Base-by-base conservation (phyloP, 495 filamentous ascomycete genomes). In the Podospora comata region DNA sequence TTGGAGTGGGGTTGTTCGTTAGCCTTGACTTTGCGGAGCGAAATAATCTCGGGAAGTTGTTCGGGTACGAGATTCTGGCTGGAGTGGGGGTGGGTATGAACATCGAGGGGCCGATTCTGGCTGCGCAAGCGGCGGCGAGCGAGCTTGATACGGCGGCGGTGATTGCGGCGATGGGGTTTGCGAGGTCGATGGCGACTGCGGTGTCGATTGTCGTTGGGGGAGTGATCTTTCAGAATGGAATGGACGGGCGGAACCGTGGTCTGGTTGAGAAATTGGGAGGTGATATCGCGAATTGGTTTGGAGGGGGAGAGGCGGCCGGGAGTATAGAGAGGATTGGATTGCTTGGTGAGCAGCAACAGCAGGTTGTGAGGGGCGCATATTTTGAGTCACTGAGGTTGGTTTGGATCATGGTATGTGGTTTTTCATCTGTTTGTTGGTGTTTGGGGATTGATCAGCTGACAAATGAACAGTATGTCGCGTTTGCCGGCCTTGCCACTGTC, bases 151-250 rank as follows among this genome's bases (percentile, higher is more conserved):
- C 88, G 5, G 92, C 88, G 0, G 86, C 89, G 1, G 90, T 89
- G 4, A 92, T 90, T 0, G 86, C 89, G 0, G 90, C 90, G 0
- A 88, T 92, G 65, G 82, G 85, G 2, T 92, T 93, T 75, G 79
- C 90, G 39, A 85, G 91, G 5, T 87, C 89, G 67, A 77, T 96
- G 11, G 87, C 87, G 2, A 92, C 87, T 0, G 84, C 89, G 16
- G 83, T 89, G 19, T 87, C 86, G 11, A 86, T 94, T 16, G 90
- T 92, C 15, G 83, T 93, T 19, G 92, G 92, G 13, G 86, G 89
- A 15, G 90, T 92, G 6, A 85, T 94, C 28, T 94, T 94, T 77
- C 84, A 88, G 71, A 88, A 89, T 73, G 75, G 73, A 39, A 82
- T 81, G 79, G 68, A 78, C 56, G 75, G 69, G 60, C 73, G 78